Evolutionary conservation across 192 early-diverging fungal species (phyloP), one percentile per base, ranked within the genome.

Genomic region (Backusella psychrophila): DNA sequence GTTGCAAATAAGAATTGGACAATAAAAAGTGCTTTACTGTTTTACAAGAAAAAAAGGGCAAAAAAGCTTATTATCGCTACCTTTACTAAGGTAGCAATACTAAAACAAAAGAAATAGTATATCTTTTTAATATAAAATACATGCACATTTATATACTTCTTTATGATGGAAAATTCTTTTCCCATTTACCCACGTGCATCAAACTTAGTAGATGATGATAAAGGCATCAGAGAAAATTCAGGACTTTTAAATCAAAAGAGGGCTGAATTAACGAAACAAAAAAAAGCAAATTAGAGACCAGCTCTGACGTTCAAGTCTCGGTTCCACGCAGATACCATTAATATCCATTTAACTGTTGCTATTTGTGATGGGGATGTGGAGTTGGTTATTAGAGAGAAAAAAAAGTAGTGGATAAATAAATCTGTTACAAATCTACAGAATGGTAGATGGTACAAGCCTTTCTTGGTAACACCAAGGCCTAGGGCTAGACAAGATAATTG

Each of bases 191-290:
- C 56, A 63, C 23, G 56, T 63, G 56, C 26, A 29, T 63, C 56
- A 63, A 63, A 63, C 23, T 63, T 29, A 63, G 56, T 63, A 29
- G 26, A 63, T 63, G 26, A 14, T 29, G 26, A 6, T 6, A 59
- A 11, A 56, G n/a, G 6, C 19, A 23, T n/a, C 8, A 26, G n/a
- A 63, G 56, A 29, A 29, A 1, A 63, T 29, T 29, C 56, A 63
- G 56, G 56, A 63, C 56, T 63, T 63, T 63, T 23, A 59, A 59
- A 59, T 59, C 53, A 63, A 11, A 63, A 63, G 56, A 49, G 46
- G 6, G 17, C 15, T 49, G 46, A 6, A 63, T 63, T 12, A 63
- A 63, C 53, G 23, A 59, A 59, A 59, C 23, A 59, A 26, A 59
- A 59, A 59, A 7, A 56, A 11, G 21, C 0, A 26, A 59, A 59